Conservation (phyloP, 768 basidiomycete genomes). For the Mycena metata region DNA sequence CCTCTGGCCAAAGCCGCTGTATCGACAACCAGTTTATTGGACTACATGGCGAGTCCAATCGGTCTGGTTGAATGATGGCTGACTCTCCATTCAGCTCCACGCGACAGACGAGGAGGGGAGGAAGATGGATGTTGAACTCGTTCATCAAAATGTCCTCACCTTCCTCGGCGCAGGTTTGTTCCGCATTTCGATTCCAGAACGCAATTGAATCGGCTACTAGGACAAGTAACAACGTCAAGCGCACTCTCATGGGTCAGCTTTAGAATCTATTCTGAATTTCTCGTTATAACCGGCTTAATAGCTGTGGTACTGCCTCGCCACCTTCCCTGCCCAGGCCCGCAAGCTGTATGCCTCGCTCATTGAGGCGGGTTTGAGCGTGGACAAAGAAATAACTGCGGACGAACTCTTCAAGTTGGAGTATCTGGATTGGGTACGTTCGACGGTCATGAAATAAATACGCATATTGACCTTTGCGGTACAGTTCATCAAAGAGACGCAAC, state of each 20-base stretch:
- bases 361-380: conserved; percentile 21
- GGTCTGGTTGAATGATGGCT: not conserved
- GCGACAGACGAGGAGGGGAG: conserved; percentile 34
- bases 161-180: conserved; percentile 26
- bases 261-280: not conserved
- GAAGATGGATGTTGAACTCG: conserved; percentile 33
- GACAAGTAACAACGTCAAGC: conserved; percentile 35
- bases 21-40: conserved; percentile 25
- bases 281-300: not conserved
- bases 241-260: conserved; percentile 26
- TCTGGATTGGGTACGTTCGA: conserved; percentile 33
- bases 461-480: not conserved
- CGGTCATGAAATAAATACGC: too few relatives aligned
- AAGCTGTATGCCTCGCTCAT: conserved; percentile 32
- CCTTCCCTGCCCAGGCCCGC: conserved; percentile 28
- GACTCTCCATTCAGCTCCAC: conserved; percentile 13
- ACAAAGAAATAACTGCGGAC: conserved; percentile 33
- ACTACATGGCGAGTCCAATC: conserved; percentile 24
- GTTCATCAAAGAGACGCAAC: conserved; percentile 30
- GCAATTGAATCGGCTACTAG: too few relatives aligned
- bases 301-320: conserved; percentile 35
- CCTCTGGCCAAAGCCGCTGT: conserved; percentile 16
- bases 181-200: too few relatives aligned
- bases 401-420: conserved; percentile 33
- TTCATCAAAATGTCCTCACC: conserved; percentile 28